A percentile compares a stretch with the other conserved stretches of the same genome.
Conservation (phyloP, 208 protist species). For the Blastocrithidia nonstop region DNA sequence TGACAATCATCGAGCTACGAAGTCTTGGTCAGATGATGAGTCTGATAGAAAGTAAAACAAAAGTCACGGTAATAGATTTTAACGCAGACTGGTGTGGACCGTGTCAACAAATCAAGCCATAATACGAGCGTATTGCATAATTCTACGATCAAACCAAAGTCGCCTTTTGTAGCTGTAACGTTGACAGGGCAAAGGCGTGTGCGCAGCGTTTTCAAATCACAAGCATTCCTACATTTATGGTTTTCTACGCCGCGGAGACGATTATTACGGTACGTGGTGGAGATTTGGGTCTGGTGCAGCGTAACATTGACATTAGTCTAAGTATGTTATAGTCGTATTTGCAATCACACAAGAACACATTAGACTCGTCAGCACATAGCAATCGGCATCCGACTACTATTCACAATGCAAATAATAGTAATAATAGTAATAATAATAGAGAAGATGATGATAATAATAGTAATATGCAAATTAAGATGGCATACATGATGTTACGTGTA, state of each 20-base stretch:
- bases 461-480: constrained; percentile 14
- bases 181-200: constrained; percentile 56
- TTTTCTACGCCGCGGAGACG: constrained; percentile 37
- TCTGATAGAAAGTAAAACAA: constrained; percentile 13
- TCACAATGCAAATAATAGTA: background rate
- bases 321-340: constrained; percentile 6
- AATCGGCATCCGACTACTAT: no score
- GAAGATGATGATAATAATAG: background rate
- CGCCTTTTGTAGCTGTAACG: constrained; percentile 65
- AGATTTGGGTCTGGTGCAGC: constrained; percentile 38
- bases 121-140: constrained; percentile 38
- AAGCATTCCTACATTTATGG: constrained; percentile 67
- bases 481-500: constrained; percentile 37
- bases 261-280: constrained; percentile 21
- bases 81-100: constrained; percentile 84
- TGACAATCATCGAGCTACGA: constrained; percentile 76
- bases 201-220: constrained; percentile 26
- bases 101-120: constrained; percentile 52
- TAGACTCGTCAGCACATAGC: no score
- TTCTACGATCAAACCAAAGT: constrained; percentile 31
- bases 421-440: background rate
- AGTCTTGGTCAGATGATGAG: constrained; percentile 42
- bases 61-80: constrained; percentile 71
- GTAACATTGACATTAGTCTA: constrained; percentile 24
- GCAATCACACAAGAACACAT: no score